These are phyloP conservation scores for Bolboschoenoplectus hybrid DNA, from an alignment of 202 grass and related monocot species.

Conservation along the genomic window DNA sequence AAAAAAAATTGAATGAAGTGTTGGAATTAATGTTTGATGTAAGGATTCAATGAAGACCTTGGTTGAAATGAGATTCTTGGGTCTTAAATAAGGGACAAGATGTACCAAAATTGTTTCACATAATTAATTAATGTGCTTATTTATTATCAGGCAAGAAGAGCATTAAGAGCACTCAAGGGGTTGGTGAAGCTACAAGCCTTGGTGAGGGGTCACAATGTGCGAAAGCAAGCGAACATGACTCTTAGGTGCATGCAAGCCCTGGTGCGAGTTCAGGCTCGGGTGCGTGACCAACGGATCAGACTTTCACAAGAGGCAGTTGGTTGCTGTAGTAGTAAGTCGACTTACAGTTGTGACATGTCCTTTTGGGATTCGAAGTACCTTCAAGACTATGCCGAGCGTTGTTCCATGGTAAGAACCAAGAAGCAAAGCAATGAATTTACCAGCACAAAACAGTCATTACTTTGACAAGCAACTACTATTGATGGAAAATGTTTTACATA, in stretches of 20 bases:
- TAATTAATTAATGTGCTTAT: slow-evolving; percentile 6
- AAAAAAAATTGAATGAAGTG: not conserved
- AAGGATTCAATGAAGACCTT: not conserved
- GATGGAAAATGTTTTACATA: not conserved
- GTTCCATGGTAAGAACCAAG: slow-evolving; percentile 57
- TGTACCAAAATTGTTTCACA: slow-evolving; percentile 3
- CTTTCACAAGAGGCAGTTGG: slow-evolving; percentile 60
- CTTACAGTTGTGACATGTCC: slow-evolving; percentile 80
- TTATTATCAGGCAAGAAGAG: slow-evolving; percentile 60
- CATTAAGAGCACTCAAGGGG: slow-evolving; percentile 74
- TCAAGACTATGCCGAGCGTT: slow-evolving; percentile 69
- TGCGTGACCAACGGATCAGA: slow-evolving; percentile 79
- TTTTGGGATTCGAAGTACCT: slow-evolving; percentile 70
- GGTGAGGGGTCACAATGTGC: slow-evolving; percentile 90
- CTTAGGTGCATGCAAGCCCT: slow-evolving; percentile 96
- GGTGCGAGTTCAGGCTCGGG: slow-evolving; percentile 74
- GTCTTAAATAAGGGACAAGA: not conserved
- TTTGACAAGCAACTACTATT: not conserved
- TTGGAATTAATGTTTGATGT: not conserved
- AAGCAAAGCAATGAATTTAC: not conserved
- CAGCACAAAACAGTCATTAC: not conserved
- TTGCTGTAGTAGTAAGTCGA: slow-evolving; percentile 75
- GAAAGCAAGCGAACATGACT: slow-evolving; percentile 93
- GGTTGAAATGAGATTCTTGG: not conserved
- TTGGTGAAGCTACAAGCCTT: slow-evolving; percentile 95